Conservation (phyloP, 768 basidiomycete genomes). For the Paxillus rubicundulus region DNA sequence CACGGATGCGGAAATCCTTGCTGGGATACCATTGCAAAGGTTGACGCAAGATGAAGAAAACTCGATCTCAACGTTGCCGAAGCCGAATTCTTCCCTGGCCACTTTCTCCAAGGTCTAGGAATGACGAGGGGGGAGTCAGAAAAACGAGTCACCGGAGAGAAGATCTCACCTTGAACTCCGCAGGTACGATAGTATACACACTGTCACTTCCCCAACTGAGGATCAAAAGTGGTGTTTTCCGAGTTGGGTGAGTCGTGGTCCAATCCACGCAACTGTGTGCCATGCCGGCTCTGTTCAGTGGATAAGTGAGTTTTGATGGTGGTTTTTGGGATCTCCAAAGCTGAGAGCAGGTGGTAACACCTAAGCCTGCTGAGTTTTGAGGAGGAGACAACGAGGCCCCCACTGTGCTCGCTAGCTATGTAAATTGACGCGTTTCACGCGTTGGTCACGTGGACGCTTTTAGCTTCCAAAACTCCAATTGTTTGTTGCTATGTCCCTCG, state of each 20-base stretch:
- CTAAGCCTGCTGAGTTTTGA: too few species aligned
- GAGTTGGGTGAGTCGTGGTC: conserved; percentile 14
- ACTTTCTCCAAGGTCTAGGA: conserved; percentile 16
- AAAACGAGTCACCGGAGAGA: not conserved
- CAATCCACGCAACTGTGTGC: conserved; percentile 29
- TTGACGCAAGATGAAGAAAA: conserved; percentile 22
- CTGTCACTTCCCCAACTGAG: conserved; percentile 13
- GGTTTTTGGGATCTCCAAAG: too few species aligned
- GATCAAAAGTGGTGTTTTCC: conserved; percentile 20
- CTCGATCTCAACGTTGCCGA: conserved; percentile 12
- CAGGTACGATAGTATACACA: conserved; percentile 20
- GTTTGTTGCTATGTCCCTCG: too few species aligned
- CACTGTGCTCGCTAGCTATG: not conserved
- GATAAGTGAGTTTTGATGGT: too few species aligned
- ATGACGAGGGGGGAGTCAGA: not conserved
- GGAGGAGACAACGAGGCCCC: too few species aligned
- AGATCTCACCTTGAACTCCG: conserved; percentile 13
- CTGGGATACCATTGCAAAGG: conserved; percentile 17
- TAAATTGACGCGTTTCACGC: not conserved
- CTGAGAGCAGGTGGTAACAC: too few species aligned
- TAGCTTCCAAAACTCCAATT: too few species aligned
- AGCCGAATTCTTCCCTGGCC: conserved; percentile 18
- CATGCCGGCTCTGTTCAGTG: conserved; percentile 6
- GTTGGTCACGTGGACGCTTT: not conserved
- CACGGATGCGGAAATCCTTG: conserved; percentile 19